Conservation (phyloP, 2,329 filamentous ascomycete genomes). For the Pseudogymnoascus sp. region DNA sequence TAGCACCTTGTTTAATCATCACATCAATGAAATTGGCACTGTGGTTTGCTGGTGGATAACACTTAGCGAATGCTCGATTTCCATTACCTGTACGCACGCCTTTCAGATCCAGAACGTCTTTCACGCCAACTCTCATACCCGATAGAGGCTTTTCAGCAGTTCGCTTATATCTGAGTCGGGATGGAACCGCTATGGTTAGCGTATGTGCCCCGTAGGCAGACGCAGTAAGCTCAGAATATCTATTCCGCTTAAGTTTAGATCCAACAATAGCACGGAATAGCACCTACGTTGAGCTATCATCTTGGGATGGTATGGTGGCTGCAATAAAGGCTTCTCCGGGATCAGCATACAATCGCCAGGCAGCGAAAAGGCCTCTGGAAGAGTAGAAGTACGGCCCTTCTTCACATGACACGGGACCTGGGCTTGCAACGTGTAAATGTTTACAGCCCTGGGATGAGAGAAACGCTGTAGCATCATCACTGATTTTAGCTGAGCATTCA, state of each 20-base stretch:
- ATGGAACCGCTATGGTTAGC: background rate
- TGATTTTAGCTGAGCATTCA: background rate
- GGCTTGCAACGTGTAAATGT: background rate
- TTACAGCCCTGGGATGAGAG: background rate
- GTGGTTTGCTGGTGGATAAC: slow-evolving; percentile 38
- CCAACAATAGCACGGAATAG: background rate
- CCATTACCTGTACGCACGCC: slow-evolving; percentile 49
- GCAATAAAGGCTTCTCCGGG: background rate
- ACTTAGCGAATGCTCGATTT: slow-evolving; percentile 47
- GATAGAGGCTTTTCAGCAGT: background rate
- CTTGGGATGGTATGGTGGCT: background rate
- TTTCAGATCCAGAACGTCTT: slow-evolving; percentile 52
- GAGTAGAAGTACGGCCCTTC: background rate
- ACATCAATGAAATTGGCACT: slow-evolving; percentile 45
- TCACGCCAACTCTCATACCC: slow-evolving; percentile 43
- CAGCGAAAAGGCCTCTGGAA: background rate
- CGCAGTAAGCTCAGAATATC: background rate
- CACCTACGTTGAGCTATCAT: background rate
- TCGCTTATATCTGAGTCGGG: background rate
- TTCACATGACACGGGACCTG: background rate
- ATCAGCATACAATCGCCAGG: background rate
- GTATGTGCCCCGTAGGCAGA: background rate
- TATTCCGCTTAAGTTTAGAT: background rate
- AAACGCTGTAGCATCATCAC: background rate
- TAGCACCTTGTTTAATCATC: slow-evolving; percentile 51